Evolutionary conservation across 2,329 filamentous ascomycete genomes (phyloP), one percentile per base, ranked within the genome.

Genomic region (Sphaerulina musiva): DNA sequence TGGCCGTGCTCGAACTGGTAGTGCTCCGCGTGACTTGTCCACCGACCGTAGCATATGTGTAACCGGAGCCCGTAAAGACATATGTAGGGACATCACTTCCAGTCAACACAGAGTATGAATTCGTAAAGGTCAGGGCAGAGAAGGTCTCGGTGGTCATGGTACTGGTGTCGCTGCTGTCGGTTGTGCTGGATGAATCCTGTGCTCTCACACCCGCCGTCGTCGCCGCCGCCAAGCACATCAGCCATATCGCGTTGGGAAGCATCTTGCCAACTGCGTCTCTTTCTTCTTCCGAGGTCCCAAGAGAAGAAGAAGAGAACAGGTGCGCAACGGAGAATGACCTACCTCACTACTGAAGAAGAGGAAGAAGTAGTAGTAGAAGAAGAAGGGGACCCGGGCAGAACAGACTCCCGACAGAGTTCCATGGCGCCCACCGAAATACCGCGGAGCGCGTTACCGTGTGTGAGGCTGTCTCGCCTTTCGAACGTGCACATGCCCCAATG

Each of bases 221-320:
- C n/a, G 66, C 50, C 34, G 68, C 68, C 47, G 72, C 60, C n/a
- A 73, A 58, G 58, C 67, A 64, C 20, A 68, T 54, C 52, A 69
- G 65, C 66, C 62, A 64, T 23, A 69, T 48, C 47, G 58, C 50
- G 55, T 52, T 53, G 46, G 59, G 55, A 40, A 67, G 55, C 68
- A 70, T 68, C 29, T 36, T 64, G 54, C 40, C 43, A 6, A 43
- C 26, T 17, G 44, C 48, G 14, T 17, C 41, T 20, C 11, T 17
- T 41, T 40, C 23, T 51, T 23, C 40, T 51, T 26, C 48, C 14
- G 9, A 40, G 34, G 31, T 8, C 17, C 40, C 48, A 51, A 17
- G 26, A 4, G 26, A 26, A 26, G 26, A 26, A 26, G 26, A 26
- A 36, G 20, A 10, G n/a, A 26, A 26, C 26, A 26, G 26, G 26